These are phyloP conservation scores for Suillus tomentosus DNA, from an alignment of 768 basidiomycete genomes.

Conservation along the genomic window DNA sequence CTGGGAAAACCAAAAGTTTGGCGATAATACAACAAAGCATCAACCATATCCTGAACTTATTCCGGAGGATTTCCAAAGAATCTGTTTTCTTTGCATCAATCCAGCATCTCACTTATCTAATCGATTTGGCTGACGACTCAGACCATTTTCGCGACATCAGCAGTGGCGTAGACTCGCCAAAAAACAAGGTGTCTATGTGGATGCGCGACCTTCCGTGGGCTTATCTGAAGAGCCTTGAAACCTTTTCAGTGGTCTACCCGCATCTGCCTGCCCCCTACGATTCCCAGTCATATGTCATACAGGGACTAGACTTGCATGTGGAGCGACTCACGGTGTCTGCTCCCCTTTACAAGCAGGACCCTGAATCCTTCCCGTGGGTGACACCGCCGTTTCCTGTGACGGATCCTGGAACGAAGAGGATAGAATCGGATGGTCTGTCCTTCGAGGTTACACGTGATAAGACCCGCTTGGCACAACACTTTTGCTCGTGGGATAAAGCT, in stretches of 20 bases:
- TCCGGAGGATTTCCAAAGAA: background rate
- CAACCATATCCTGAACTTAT: fast-evolving
- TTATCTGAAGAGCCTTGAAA: background rate
- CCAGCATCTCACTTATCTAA: background rate
- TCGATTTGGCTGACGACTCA: background rate
- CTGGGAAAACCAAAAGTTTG: background rate
- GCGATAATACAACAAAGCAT: background rate
- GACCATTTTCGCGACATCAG: background rate
- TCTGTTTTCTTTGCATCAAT: background rate
- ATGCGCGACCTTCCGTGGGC: background rate
- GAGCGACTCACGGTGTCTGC: background rate
- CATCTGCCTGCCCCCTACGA: background rate
- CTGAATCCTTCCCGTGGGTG: background rate
- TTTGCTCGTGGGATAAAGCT: background rate
- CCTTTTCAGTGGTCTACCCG: background rate
- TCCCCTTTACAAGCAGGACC: background rate
- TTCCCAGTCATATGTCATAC: background rate
- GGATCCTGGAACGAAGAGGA: background rate
- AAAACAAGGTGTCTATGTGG: fast-evolving
- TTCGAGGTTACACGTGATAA: background rate
- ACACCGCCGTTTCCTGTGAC: background rate
- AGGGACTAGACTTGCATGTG: background rate
- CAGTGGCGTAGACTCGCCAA: background rate
- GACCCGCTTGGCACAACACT: background rate
- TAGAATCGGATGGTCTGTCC: background rate